Percentiles rank a stretch among this genome's conserved stretches.
Evolutionary conservation across 2,329 filamentous ascomycete genomes (phyloP).

Genomic region (Byssoonygena ceratinophila): DNA sequence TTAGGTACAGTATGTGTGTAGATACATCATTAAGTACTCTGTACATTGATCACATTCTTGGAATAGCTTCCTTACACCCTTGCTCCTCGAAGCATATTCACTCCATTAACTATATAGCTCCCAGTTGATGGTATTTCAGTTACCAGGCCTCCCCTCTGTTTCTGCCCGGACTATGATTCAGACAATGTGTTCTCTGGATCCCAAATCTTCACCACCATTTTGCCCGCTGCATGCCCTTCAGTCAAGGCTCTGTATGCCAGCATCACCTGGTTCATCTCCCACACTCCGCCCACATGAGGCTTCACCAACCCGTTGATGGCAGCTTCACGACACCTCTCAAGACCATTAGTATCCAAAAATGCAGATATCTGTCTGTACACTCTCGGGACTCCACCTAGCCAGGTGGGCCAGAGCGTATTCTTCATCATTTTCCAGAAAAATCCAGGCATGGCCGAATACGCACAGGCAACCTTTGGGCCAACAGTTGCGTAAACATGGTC

Average conservation of each 20-base stretch:
- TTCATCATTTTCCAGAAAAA: conserved; percentile 15
- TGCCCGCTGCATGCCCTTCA: conserved; percentile 12
- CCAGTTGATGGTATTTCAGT: not conserved
- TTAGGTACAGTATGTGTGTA: not conserved
- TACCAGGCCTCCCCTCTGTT: not conserved
- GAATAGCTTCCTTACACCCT: not conserved
- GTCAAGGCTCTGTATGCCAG: conserved; percentile 9
- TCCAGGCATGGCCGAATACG: conserved; percentile 5
- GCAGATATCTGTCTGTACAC: conserved; percentile 14
- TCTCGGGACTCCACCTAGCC: conserved; percentile 13
- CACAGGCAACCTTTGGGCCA: conserved; percentile 10
- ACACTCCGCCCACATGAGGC: conserved; percentile 6
- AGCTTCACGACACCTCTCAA: conserved; percentile 13
- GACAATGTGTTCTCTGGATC: conserved; percentile 6
- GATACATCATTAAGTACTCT: not conserved
- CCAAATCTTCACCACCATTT: conserved; percentile 14
- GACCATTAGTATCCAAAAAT: conserved; percentile 11
- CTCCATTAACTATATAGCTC: not conserved
- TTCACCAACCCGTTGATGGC: conserved; percentile 9
- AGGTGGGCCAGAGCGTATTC: conserved; percentile 11
- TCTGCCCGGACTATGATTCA: not conserved
- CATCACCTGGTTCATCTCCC: conserved; percentile 5
- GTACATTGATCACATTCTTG: not conserved
- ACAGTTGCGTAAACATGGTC: conserved; percentile 14
- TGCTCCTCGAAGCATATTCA: not conserved